These are phyloP conservation scores for Paralagenidium karlingii DNA, from an alignment of 352 stramenopile genomes.

Conservation along the genomic window DNA sequence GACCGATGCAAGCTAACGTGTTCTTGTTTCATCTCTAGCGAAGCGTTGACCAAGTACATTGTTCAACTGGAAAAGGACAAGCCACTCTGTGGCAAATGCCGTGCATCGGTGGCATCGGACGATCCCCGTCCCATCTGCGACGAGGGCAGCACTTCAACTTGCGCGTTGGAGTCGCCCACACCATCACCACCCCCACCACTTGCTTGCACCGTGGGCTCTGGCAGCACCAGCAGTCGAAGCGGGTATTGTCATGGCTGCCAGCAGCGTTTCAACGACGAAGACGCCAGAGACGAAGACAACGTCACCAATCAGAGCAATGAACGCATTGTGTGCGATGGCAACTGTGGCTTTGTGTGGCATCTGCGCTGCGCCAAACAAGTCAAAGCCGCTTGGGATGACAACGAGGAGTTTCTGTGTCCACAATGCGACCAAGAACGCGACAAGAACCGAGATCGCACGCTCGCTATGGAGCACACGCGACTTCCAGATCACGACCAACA, in stretches of 20 bases:
- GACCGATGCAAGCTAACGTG: too few species aligned
- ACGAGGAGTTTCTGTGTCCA: constrained; percentile 3
- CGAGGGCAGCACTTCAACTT: background rate
- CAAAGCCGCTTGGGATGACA: background rate
- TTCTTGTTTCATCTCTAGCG: too few species aligned
- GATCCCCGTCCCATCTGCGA: background rate
- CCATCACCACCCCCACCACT: background rate
- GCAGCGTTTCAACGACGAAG: background rate
- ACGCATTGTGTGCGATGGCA: constrained; percentile 5
- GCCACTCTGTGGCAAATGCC: too few species aligned
- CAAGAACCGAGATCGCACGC: too few species aligned
- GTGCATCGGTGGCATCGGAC: constrained; percentile 3
- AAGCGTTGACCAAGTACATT: too few species aligned
- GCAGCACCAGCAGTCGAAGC: too few species aligned
- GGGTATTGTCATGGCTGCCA: too few species aligned
- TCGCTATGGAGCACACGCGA: too few species aligned
- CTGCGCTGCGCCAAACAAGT: background rate
- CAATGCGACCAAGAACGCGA: too few species aligned
- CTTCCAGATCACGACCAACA: constrained; percentile 6
- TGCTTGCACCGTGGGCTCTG: background rate
- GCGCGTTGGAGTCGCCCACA: background rate
- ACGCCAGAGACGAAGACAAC: background rate
- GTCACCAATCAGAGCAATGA: background rate
- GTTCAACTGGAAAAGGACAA: too few species aligned
- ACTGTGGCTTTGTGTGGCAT: constrained; percentile 5